Percentiles rank a stretch among this genome's conserved stretches.
phyloP scores from a whole-genome alignment of 495 filamentous ascomycete genomes.

The Neurospora sp. region DNA sequence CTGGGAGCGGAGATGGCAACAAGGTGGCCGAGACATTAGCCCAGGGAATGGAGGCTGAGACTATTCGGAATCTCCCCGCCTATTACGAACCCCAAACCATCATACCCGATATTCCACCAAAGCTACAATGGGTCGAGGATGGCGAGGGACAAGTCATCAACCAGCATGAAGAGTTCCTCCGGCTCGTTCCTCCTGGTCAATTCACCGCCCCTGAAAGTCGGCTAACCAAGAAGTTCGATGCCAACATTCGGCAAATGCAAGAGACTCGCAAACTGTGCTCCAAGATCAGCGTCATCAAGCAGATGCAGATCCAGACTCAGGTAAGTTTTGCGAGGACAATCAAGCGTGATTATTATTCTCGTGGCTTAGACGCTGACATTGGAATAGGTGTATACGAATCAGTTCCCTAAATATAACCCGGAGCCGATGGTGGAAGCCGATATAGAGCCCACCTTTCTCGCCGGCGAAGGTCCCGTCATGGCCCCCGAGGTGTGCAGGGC shows the following conservation, averaged over 20 bases:
- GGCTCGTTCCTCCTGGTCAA: conserved; percentile 58
- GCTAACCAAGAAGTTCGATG: conserved; percentile 70
- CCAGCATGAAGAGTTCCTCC: conserved; percentile 70
- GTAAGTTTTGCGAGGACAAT: conserved; percentile 34
- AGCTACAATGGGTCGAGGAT: conserved; percentile 79
- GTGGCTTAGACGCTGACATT: conserved; percentile 5
- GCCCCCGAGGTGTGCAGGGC: conserved; percentile 67
- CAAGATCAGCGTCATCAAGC: conserved; percentile 95
- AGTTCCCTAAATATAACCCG: conserved; percentile 94
- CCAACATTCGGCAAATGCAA: conserved; percentile 92
- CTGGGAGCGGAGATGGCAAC: conserved; percentile 27
- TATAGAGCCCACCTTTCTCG: conserved; percentile 71
- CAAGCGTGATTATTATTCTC: not conserved
- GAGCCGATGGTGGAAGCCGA: conserved; percentile 84
- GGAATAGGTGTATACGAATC: conserved; percentile 83
- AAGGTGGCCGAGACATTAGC: conserved; percentile 63
- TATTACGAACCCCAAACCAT: conserved; percentile 85
- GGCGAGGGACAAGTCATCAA: conserved; percentile 76
- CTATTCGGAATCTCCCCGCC: conserved; percentile 70
- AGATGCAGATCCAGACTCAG: conserved; percentile 98
- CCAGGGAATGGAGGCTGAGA: conserved; percentile 83
- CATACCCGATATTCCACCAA: conserved; percentile 71
- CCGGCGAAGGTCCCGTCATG: conserved; percentile 81
- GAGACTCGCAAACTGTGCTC: conserved; percentile 92
- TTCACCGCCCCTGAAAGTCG: conserved; percentile 71